phyloP scores from a whole-genome alignment of 2,329 filamentous ascomycete genomes.

The Diaporthe destruens region DNA sequence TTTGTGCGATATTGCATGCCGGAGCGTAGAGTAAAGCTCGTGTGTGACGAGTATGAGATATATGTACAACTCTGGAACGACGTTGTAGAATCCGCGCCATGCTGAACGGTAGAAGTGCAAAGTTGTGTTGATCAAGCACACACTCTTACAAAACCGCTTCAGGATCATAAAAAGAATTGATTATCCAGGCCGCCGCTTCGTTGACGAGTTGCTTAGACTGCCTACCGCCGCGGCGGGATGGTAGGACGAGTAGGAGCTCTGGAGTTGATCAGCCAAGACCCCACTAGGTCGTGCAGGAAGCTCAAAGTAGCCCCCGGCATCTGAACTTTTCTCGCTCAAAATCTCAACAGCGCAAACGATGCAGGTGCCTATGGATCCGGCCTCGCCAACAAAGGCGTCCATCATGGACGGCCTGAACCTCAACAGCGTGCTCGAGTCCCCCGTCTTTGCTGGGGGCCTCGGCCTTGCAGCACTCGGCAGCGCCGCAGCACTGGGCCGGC shows the following conservation, averaged over 20 bases:
- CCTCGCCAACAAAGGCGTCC: constrained; percentile 37
- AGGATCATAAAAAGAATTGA: not conserved
- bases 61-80: not conserved
- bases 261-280: constrained; percentile 38
- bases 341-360: constrained; percentile 31
- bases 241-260: not conserved
- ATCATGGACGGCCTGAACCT: constrained; percentile 56
- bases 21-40: too few species aligned
- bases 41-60: constrained; percentile 2
- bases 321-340: constrained; percentile 18
- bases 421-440: constrained; percentile 73
- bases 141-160: not conserved
- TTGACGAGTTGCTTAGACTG: too few species aligned
- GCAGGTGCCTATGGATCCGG: constrained; percentile 43
- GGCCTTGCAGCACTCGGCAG: constrained; percentile 92
- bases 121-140: not conserved
- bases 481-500: constrained; percentile 82
- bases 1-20: too few species aligned
- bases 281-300: constrained; percentile 34
- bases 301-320: constrained; percentile 11
- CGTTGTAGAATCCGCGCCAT: not conserved
- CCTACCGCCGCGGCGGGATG: not conserved
- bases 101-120: not conserved
- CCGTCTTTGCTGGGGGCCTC: constrained; percentile 79
- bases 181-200: not conserved